Conservation (phyloP, 2,329 filamentous ascomycete species). For the Gaeumannomyces tritici region DNA sequence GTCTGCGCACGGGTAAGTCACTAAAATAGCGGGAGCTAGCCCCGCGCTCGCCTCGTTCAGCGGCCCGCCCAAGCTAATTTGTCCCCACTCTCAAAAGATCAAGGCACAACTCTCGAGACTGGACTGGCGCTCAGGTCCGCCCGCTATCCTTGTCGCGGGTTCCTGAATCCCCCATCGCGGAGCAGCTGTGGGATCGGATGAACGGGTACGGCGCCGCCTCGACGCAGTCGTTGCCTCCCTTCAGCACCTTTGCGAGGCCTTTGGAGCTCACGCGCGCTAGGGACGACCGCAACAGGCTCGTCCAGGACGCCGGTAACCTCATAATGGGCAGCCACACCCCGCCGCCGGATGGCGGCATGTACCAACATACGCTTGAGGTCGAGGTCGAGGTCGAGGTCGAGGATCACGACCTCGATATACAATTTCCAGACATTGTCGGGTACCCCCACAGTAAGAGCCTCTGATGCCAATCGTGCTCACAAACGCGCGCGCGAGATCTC, state of each 20-base stretch:
- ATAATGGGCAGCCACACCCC: background rate
- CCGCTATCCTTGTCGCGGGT: background rate
- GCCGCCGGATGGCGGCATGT: background rate
- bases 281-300: background rate
- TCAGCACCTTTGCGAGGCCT: background rate
- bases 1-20: background rate
- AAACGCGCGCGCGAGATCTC: background rate
- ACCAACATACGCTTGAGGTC: background rate
- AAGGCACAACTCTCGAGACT: background rate
- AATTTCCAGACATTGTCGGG: background rate
- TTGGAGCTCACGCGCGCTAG: background rate
- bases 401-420: background rate
- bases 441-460: background rate
- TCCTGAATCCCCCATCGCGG: no score
- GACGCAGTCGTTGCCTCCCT: no score
- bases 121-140: background rate
- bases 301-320: background rate
- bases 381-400: background rate
- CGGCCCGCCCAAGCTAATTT: background rate
- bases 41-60: background rate
- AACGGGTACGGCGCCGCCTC: background rate
- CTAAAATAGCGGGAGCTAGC: background rate
- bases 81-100: background rate
- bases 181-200: background rate
- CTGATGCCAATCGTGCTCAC: background rate